These are phyloP conservation scores for Prototheca wickerhamii DNA, from an alignment of 163 green algal species.

Conservation along the genomic window DNA sequence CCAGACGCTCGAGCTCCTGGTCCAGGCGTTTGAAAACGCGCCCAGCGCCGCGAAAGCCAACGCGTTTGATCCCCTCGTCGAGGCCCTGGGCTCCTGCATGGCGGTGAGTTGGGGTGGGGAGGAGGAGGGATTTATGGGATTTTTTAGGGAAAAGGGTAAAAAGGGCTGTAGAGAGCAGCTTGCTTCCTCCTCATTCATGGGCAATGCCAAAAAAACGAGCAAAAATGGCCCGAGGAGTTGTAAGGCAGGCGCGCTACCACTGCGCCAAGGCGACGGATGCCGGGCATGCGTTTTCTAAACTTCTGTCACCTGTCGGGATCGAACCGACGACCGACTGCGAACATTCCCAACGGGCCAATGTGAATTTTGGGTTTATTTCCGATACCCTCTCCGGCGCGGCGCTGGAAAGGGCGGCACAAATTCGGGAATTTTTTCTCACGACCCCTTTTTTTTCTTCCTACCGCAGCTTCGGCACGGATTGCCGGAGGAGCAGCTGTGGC, in stretches of 20 bases:
- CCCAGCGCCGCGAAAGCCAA: slow-evolving; percentile 42
- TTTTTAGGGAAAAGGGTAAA: too few relatives aligned
- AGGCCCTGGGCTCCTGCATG: slow-evolving; percentile 36
- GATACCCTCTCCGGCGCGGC: background rate
- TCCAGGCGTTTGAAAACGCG: slow-evolving; percentile 33
- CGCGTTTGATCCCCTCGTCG: slow-evolving; percentile 40
- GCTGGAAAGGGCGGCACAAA: background rate
- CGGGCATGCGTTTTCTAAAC: too few relatives aligned
- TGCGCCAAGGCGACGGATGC: slow-evolving; percentile 3
- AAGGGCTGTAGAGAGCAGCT: too few relatives aligned
- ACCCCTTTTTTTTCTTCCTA: background rate
- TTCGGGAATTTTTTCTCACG: background rate
- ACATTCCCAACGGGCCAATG: background rate
- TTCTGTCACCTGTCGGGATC: slow-evolving; percentile 2
- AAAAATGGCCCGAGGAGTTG: background rate
- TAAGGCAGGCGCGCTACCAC: slow-evolving; percentile 11
- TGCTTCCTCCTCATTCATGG: background rate
- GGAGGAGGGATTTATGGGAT: background rate
- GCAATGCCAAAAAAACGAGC: background rate
- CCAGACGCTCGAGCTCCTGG: slow-evolving; percentile 34
- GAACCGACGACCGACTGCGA: slow-evolving; percentile 9
- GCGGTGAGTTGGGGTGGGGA: slow-evolving; percentile 17
- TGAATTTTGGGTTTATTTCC: background rate
- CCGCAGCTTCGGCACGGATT: slow-evolving; percentile 32
- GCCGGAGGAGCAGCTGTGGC: slow-evolving; percentile 49